Evolutionary conservation across 257 asterid species (phyloP), one percentile per base, ranked within the genome.

Genomic region (Mentha longifolia): DNA sequence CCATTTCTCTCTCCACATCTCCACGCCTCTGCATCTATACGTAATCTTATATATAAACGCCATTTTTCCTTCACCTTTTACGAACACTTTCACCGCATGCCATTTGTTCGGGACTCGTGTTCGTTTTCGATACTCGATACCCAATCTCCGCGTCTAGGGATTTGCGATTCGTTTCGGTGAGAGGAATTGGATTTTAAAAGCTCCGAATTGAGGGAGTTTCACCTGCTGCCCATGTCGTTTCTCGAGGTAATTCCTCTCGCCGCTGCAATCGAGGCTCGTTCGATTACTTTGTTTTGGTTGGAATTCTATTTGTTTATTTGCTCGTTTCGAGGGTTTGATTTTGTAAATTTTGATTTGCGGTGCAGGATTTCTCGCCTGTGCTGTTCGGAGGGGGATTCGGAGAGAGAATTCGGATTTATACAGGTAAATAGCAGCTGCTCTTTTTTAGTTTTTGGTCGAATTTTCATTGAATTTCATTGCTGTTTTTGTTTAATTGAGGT

Each of bases 321-420:
- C 8, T 28, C 67, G 28, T 33, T 41, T 75, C 42, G 28, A 62
- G 59, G 45, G 9, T 62, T 76, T 76, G 72, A 31, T 28, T 74
- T 69, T 65, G 46, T 17, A 22, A 6, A 5, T 62, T 51, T 62
- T 68, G 77, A 65, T 39, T 81, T 43, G 8, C 52, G 76, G 72
- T 75, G 80, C 87, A 92, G 98, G 94, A 87, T 75, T 78, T 85
- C 43, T 68, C 78, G 76, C 87, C 91, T 15, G 80, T 75, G 76
- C 77, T 86, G 70, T 78, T 85, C 76, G 68, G 70, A 47, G 80
- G 77, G 63, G 78, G 70, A 12, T 39, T 84, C 54, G 70, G 84
- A 16, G 81, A 79, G 58, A 79, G 37, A 58, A 47, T 82, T 39
- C 77, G 75, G 37, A 61, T 17, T 78, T 80, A 71, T 74, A 78